phyloP scores from a whole-genome alignment of 306 rosid genomes.

The Sesbania bispinosa region DNA sequence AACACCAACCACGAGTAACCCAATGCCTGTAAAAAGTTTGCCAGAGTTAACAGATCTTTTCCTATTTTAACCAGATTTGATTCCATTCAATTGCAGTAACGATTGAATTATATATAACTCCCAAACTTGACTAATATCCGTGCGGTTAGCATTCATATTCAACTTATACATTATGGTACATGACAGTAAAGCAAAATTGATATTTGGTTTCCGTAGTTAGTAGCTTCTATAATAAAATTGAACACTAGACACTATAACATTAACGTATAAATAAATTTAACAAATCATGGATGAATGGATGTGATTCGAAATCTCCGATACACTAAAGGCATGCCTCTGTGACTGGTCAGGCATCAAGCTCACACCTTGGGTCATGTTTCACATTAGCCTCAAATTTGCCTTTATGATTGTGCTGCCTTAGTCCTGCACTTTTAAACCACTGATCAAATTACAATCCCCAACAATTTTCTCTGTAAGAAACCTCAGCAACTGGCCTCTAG shows the following conservation, averaged over 20 bases:
- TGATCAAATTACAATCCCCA: conserved; percentile 11
- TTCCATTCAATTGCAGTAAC: neutral
- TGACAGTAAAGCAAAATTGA: neutral
- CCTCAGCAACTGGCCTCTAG: neutral
- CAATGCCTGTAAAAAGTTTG: neutral
- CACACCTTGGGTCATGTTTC: neutral
- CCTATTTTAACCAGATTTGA: neutral
- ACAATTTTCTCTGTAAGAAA: neutral
- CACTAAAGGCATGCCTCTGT: neutral
- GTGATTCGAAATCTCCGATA: neutral
- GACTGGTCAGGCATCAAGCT: neutral
- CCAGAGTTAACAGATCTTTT: neutral
- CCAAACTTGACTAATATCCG: neutral
- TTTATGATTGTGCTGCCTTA: conserved; percentile 5
- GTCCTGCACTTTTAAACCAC: conserved; percentile 10
- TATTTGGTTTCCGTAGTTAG: neutral
- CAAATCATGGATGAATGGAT: neutral
- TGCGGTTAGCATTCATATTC: neutral
- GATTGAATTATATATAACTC: neutral
- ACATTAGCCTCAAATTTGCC: conserved; percentile 15
- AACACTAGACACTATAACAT: neutral
- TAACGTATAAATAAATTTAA: neutral
- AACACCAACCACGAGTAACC: neutral
- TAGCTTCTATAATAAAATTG: conserved; percentile 15
- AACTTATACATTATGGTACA: neutral